Conservation (phyloP, 257 asterid species). For the Parsonsia alboflavescens region DNA sequence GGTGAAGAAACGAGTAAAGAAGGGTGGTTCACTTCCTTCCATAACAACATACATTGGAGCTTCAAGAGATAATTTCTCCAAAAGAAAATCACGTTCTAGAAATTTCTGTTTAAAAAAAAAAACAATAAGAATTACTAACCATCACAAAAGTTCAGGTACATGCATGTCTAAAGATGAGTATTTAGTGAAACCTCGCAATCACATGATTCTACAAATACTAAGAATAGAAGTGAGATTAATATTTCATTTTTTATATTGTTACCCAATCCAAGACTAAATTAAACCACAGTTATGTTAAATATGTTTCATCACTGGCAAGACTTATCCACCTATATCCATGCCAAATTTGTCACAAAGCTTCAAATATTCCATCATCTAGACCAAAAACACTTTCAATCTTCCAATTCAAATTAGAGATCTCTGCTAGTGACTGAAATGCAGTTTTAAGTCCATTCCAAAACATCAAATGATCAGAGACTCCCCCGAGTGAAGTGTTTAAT, state of each 20-base stretch:
- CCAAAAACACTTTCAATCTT: background rate
- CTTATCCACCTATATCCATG: background rate
- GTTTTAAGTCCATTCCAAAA: background rate
- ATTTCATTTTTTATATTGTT: background rate
- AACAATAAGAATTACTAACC: background rate
- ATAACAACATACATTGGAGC: conserved; percentile 72
- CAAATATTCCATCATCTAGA: background rate
- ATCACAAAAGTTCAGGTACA: background rate
- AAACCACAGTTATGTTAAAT: background rate
- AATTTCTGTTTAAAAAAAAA: conserved; percentile 54
- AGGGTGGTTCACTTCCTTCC: conserved; percentile 90
- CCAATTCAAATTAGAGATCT: background rate
- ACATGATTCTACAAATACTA: background rate
- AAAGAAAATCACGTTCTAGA: conserved; percentile 78
- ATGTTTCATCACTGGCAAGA: background rate
- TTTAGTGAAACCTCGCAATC: background rate
- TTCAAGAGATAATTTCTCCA: conserved; percentile 68
- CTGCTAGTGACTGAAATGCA: background rate
- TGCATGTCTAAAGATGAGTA: background rate
- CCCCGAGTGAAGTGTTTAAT: background rate
- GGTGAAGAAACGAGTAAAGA: conserved; percentile 85
- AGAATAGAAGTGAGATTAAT: background rate
- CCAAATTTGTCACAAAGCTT: background rate
- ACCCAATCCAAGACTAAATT: background rate
- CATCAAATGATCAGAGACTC: background rate